Evolutionary conservation across 768 basidiomycete genomes (phyloP).

Genomic region (Pisolithus tinctorius): DNA sequence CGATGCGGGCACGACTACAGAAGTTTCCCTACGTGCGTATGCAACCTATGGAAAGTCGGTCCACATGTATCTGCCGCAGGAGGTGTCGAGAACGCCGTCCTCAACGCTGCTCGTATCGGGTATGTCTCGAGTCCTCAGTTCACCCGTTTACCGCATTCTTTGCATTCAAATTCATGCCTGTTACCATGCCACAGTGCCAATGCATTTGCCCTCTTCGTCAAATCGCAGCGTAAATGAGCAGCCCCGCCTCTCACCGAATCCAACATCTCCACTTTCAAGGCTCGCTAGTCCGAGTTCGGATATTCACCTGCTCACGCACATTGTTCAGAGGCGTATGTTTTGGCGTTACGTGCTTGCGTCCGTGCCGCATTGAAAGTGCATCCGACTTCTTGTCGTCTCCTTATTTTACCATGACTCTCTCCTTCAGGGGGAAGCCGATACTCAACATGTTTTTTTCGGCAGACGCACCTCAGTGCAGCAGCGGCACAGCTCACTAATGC

Average conservation of each 20-base stretch:
- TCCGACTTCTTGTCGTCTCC: no score
- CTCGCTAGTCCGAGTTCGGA: slow-evolving; percentile 50
- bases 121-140: slow-evolving; percentile 21
- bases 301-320: slow-evolving; percentile 54
- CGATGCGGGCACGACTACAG: slow-evolving; percentile 10
- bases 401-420: no score
- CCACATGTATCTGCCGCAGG: slow-evolving; percentile 81
- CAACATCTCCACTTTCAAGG: slow-evolving; percentile 53
- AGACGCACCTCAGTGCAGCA: no score
- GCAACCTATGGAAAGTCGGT: slow-evolving; percentile 61
- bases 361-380: no score
- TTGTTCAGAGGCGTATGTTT: no score
- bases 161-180: background rate
- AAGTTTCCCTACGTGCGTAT: slow-evolving; percentile 23
- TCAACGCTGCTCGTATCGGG: slow-evolving; percentile 69
- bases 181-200: slow-evolving; percentile 49
- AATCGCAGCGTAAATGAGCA: slow-evolving; percentile 76
- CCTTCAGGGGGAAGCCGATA: no score
- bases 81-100: slow-evolving; percentile 67
- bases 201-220: slow-evolving; percentile 78
- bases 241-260: slow-evolving; percentile 50
- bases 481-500: no score
- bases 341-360: no score
- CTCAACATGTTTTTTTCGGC: no score
- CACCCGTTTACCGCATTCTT: background rate